Percentiles rank a stretch among this genome's conserved stretches.
These are phyloP conservation scores for Sophora flavescens DNA, from an alignment of 306 rosid genomes.

Conservation along the genomic window DNA sequence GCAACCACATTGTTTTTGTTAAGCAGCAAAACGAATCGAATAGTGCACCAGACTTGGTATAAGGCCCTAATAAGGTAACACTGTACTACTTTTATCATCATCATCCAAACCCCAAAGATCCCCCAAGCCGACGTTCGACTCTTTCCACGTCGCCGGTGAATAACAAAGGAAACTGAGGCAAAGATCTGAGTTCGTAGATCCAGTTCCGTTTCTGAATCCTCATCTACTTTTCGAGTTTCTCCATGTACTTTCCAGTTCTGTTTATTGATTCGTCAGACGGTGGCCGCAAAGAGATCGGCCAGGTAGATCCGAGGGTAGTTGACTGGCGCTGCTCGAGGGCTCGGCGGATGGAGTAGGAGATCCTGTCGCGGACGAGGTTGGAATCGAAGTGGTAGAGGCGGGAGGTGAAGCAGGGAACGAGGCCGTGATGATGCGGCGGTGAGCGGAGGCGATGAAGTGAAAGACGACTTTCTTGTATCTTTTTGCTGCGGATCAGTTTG, in stretches of 20 bases:
- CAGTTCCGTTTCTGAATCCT: conserved; percentile 77
- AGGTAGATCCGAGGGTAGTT: conserved; percentile 91
- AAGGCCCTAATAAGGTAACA: not conserved
- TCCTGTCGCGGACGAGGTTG: conserved; percentile 73
- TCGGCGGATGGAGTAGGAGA: conserved; percentile 80
- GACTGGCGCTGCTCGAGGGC: conserved; percentile 91
- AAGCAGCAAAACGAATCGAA: too few species aligned
- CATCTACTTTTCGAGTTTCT: conserved; percentile 87
- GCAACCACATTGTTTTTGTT: not conserved
- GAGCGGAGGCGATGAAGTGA: conserved; percentile 78
- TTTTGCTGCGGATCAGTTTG: too few species aligned
- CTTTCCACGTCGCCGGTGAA: conserved; percentile 83
- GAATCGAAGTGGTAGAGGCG: conserved; percentile 78
- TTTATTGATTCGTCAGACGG: conserved; percentile 69
- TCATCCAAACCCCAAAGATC: too few species aligned
- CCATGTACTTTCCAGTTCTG: conserved; percentile 74
- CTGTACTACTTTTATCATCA: not conserved
- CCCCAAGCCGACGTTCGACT: conserved; percentile 57
- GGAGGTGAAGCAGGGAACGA: conserved; percentile 83
- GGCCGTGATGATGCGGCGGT: conserved; percentile 64
- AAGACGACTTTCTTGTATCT: conserved; percentile 78
- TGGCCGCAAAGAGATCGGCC: conserved; percentile 69
- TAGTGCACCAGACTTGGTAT: not conserved
- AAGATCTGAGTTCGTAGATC: conserved; percentile 85
- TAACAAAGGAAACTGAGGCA: conserved; percentile 83